Percentiles rank a stretch among this genome's conserved stretches.
Conservation (phyloP, 108 stramenopile genomes). For the Cylindrotheca fusiformis region DNA sequence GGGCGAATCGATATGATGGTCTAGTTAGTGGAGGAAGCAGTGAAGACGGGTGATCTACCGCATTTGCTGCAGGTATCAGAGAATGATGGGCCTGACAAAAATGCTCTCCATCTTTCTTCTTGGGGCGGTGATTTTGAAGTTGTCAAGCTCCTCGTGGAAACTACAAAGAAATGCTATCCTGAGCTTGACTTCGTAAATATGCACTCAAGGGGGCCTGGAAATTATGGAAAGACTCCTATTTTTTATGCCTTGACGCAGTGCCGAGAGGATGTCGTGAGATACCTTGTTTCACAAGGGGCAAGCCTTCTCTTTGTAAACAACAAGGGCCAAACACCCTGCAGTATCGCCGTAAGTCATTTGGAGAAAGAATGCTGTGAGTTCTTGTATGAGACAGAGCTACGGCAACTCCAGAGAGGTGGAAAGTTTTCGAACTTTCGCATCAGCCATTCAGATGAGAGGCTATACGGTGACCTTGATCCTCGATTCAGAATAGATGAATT, state of each 20-base stretch:
- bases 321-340: slow-evolving; percentile 75
- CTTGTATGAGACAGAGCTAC: slow-evolving; percentile 12
- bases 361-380: slow-evolving; percentile 12
- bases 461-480: slow-evolving; percentile 74
- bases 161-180: slow-evolving; percentile 9
- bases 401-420: slow-evolving; percentile 11
- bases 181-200: slow-evolving; percentile 38
- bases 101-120: slow-evolving; percentile 66
- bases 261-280: slow-evolving; percentile 57
- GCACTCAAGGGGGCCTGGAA: slow-evolving; percentile 41
- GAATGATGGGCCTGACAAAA: slow-evolving; percentile 23
- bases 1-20: slow-evolving; percentile 19
- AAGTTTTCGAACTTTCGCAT: slow-evolving; percentile 40
- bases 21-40: slow-evolving; percentile 12
- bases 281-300: slow-evolving; percentile 39
- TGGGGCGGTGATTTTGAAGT: slow-evolving; percentile 65
- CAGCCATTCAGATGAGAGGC: slow-evolving; percentile 51
- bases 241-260: slow-evolving; percentile 72
- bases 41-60: slow-evolving; percentile 11
- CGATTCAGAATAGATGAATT: slow-evolving; percentile 37
- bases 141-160: slow-evolving; percentile 41
- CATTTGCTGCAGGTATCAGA: slow-evolving; percentile 3
- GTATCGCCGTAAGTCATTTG: slow-evolving; percentile 43
- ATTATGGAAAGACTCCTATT: slow-evolving; percentile 80
- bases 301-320: slow-evolving; percentile 76